These are phyloP conservation scores for Benincasa hispida DNA, from an alignment of 306 rosid genomes.

Conservation along the genomic window DNA sequence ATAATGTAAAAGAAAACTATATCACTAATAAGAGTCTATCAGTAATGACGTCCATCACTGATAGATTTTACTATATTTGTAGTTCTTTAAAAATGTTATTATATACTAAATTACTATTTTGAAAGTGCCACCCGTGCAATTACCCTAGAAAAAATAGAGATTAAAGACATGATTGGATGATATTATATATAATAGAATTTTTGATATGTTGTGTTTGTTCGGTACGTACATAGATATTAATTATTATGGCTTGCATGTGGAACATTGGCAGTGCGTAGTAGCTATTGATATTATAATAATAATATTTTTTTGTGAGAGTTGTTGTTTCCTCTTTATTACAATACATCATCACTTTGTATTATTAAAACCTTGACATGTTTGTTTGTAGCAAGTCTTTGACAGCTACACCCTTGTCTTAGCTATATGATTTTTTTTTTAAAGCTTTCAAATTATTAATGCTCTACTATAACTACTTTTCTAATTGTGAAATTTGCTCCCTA, in stretches of 20 bases:
- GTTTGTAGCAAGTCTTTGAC: neutral
- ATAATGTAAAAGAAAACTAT: no score
- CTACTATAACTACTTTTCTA: neutral
- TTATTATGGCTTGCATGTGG: slow-evolving; percentile 8
- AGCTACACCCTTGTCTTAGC: neutral
- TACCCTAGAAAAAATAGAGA: no score
- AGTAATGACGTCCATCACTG: no score
- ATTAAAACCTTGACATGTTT: slow-evolving; percentile 1
- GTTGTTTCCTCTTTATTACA: neutral
- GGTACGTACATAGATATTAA: neutral
- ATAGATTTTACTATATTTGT: no score
- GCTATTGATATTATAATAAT: neutral
- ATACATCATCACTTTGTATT: neutral
- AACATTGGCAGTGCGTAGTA: neutral
- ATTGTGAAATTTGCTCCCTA: no score
- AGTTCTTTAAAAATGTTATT: no score
- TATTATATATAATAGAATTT: neutral
- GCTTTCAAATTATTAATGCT: neutral
- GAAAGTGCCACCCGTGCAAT: no score
- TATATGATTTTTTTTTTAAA: neutral
- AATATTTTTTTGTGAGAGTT: neutral
- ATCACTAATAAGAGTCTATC: no score
- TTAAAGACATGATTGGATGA: neutral
- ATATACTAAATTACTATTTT: no score
- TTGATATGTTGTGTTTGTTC: slow-evolving; percentile 5